A percentile compares a stretch with the other conserved stretches of the same genome.
Evolutionary conservation across 768 basidiomycete species (phyloP).

Genomic region (Multifurca ochricompacta): DNA sequence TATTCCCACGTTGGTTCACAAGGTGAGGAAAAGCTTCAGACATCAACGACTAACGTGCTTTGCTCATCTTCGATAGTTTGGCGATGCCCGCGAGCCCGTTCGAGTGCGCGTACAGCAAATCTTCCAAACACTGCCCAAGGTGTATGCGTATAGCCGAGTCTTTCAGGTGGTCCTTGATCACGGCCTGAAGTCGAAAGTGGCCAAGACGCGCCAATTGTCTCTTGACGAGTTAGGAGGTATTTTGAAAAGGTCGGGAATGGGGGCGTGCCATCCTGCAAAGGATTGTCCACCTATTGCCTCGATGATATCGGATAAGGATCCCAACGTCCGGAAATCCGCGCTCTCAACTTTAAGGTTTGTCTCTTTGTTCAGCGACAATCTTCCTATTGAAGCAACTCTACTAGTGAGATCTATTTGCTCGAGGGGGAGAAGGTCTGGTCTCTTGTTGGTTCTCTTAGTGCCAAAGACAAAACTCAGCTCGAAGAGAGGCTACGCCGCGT

Average conservation of each 20-base stretch:
- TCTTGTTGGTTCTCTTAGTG: constrained; percentile 61
- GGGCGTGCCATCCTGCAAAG: constrained; percentile 72
- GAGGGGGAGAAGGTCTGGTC: constrained; percentile 84
- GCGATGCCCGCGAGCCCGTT: constrained; percentile 82
- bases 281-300: constrained; percentile 71
- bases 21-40: constrained; percentile 47
- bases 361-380: constrained; percentile 8
- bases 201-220: constrained; percentile 83
- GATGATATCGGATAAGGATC: constrained; percentile 85
- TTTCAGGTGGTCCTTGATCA: constrained; percentile 84
- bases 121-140: constrained; percentile 76
- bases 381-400: neutral
- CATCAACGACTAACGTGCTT: neutral
- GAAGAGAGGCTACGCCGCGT: constrained; percentile 84
- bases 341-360: constrained; percentile 71
- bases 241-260: constrained; percentile 74
- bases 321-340: constrained; percentile 80
- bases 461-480: constrained; percentile 88
- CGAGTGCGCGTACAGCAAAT: constrained; percentile 75
- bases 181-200: constrained; percentile 83
- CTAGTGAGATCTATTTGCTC: constrained; percentile 72
- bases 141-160: constrained; percentile 89
- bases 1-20: constrained; percentile 81
- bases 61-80: constrained; percentile 50
- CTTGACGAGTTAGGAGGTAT: constrained; percentile 75